Conservation (phyloP, 2,329 filamentous ascomycete species). For the Trichoderma asperellum region DNA sequence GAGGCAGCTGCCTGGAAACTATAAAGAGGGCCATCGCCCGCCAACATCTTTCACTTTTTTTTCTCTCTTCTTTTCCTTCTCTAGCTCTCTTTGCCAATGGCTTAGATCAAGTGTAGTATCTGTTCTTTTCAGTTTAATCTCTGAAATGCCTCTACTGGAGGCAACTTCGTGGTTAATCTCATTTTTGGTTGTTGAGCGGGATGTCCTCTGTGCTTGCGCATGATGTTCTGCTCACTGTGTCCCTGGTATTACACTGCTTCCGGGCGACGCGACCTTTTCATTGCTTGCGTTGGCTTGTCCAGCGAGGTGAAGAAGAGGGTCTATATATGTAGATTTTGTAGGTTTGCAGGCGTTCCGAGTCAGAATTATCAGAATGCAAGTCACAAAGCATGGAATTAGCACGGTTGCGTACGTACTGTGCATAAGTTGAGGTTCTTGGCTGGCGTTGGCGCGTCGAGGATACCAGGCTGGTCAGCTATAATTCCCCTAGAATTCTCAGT, state of each 20-base stretch:
- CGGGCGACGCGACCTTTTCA: slow-evolving; percentile 49
- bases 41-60: slow-evolving; percentile 28
- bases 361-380: background rate
- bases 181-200: slow-evolving; percentile 52
- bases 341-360: background rate
- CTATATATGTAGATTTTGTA: background rate
- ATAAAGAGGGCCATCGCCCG: slow-evolving; percentile 32
- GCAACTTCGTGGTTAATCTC: slow-evolving; percentile 75
- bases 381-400: background rate
- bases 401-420: background rate
- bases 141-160: slow-evolving; percentile 76
- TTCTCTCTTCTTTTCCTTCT: slow-evolving; percentile 39
- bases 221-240: slow-evolving; percentile 43
- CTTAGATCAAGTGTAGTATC: slow-evolving; percentile 94
- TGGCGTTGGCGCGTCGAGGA: background rate
- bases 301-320: slow-evolving; percentile 27
- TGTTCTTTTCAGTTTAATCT: slow-evolving; percentile 98
- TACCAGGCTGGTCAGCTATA: background rate
- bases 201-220: slow-evolving; percentile 47
- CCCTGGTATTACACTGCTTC: slow-evolving; percentile 50
- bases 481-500: background rate
- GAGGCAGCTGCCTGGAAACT: slow-evolving; percentile 16
- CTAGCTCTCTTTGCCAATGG: slow-evolving; percentile 57
- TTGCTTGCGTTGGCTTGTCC: slow-evolving; percentile 37
- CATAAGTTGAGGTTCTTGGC: background rate